phyloP scores from a whole-genome alignment of 305 asterid genomes.

The Rubia tinctorum region DNA sequence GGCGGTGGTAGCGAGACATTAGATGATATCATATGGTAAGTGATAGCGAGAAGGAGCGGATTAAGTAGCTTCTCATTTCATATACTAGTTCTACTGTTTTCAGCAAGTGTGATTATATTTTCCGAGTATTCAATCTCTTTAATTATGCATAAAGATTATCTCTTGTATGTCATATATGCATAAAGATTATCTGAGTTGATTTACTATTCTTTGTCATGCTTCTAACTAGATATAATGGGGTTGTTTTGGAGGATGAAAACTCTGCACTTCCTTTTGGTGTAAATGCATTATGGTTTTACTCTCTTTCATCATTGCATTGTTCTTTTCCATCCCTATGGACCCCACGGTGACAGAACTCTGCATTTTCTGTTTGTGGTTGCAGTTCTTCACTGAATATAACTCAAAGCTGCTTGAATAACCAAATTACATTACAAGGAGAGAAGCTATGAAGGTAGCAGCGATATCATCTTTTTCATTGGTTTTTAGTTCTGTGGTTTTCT shows the following conservation, averaged over 20 bases:
- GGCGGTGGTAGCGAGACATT: constrained; percentile 17
- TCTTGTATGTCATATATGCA: no score
- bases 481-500: not conserved
- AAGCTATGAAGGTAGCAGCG: constrained; percentile 61
- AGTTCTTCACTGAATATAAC: constrained; percentile 79
- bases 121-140: no score
- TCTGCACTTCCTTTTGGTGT: not conserved
- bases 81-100: no score
- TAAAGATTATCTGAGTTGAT: no score
- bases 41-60: not conserved
- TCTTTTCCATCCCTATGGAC: not conserved
- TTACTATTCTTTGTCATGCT: no score
- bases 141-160: no score
- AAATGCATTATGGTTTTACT: not conserved
- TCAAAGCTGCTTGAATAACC: constrained; percentile 70
- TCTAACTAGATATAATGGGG: no score
- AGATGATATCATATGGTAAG: not conserved
- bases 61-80: not conserved
- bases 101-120: no score
- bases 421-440: constrained; percentile 77
- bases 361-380: constrained; percentile 9
- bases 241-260: no score
- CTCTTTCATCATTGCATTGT: not conserved
- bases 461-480: not conserved
- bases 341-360: not conserved